A percentile compares a stretch with the other conserved stretches of the same genome.
Conservation (phyloP, 2,329 filamentous ascomycete genomes). For the Phoma sp. region DNA sequence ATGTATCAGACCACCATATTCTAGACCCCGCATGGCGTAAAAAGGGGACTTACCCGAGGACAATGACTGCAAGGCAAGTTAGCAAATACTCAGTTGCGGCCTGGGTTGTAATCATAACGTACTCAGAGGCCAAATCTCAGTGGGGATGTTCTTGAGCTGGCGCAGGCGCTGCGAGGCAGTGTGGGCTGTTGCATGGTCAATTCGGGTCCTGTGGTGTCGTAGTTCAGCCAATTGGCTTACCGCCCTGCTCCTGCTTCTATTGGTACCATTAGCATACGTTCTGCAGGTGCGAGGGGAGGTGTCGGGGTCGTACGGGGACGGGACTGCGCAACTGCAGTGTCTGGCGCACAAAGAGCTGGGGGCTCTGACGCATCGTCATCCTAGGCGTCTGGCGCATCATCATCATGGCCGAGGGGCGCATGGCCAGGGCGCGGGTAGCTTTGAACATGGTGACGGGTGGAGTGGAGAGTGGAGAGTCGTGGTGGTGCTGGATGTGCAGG, state of each 20-base stretch:
- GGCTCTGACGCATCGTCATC: slow-evolving; percentile 49
- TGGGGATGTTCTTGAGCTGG: slow-evolving; percentile 86
- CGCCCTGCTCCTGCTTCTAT: slow-evolving; percentile 70
- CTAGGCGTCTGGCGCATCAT: slow-evolving; percentile 48
- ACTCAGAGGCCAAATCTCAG: slow-evolving; percentile 95
- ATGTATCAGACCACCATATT: slow-evolving; percentile 33
- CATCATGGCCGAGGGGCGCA: slow-evolving; percentile 53
- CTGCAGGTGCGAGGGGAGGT: slow-evolving; percentile 6
- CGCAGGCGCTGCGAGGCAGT: slow-evolving; percentile 95
- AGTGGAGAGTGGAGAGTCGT: slow-evolving; percentile 33
- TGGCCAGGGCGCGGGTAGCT: slow-evolving; percentile 49
- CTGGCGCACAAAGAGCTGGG: slow-evolving; percentile 47
- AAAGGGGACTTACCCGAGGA: slow-evolving; percentile 73
- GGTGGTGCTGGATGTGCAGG: slow-evolving; percentile 33
- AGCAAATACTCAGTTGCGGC: slow-evolving; percentile 18
- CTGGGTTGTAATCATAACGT: slow-evolving; percentile 51
- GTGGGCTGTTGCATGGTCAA: slow-evolving; percentile 70
- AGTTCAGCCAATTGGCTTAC: slow-evolving; percentile 54
- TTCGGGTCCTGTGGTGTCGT: slow-evolving; percentile 17
- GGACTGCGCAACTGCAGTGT: slow-evolving; percentile 64
- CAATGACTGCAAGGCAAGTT: slow-evolving; percentile 67
- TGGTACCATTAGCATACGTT: slow-evolving; percentile 50
- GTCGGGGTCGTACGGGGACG: slow-evolving; percentile 69
- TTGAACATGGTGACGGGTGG: slow-evolving; percentile 41
- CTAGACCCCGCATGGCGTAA: slow-evolving; percentile 19